Base-by-base conservation (phyloP, 139 green algal species). In the Chlorella sp. region DNA sequence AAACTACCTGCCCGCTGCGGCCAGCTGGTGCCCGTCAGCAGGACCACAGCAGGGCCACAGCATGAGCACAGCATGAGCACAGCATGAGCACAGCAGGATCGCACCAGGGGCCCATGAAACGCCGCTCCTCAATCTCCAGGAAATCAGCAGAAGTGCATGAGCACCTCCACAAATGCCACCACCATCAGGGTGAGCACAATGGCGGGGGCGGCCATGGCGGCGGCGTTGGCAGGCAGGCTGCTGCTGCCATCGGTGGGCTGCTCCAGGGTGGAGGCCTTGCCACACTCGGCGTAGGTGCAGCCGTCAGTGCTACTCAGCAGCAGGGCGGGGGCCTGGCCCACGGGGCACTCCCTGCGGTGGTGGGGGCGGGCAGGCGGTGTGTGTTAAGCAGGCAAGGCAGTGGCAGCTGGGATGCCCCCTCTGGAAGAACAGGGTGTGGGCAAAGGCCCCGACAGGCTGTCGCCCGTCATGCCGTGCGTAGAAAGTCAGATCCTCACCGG, bases 111-210 rank as follows among this genome's bases (percentile, higher is more conserved):
- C 11, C 7, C 69, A 46, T 54, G 69, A 1, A 30, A 19, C 48
- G 19, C 22, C 1, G 26, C 22, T 0, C 34, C 36, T 20, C 40
- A 76, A 38, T 43, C 22, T 3, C 0, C 9, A 34, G 43, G 28
- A 0, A 17, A 8, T 75, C 62, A 89, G 75, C 85, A 89, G 80
- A 87, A 87, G 79, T 89, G 69, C 17, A 89, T 79, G 30, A 89
- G 65, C 32, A 80, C 73, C 73, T 89, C 85, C 34, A 89, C 85
- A 40, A 87, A 77, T 0, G 86, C 85, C 48, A 87, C 83, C 40
- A 87, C 51, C 24, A 87, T 2, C 3, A 81, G 62, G 14, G 85
- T 72, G 34, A 89, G 34, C 20, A 89, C 69, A 13, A 89, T 58
- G 17, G 85, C 85, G 13, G 85, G 85, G 58, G 72, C 85, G 28